phyloP scores from a whole-genome alignment of 495 filamentous ascomycete genomes.

The Aspergillus sclerotioniger region DNA sequence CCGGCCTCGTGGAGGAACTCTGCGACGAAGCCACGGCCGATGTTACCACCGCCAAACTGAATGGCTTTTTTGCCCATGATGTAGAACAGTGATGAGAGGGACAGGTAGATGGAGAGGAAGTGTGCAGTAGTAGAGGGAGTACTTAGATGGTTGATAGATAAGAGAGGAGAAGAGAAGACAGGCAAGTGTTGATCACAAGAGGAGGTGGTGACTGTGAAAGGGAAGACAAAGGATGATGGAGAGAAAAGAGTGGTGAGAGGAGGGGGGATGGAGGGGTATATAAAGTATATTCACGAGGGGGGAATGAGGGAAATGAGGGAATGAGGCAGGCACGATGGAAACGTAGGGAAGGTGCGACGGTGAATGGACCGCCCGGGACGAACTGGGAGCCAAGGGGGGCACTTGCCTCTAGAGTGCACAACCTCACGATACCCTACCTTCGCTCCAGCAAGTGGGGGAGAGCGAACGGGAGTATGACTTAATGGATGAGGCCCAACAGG shows the following conservation, averaged over 20 bases:
- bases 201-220: slow-evolving; percentile 8
- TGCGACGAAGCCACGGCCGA: slow-evolving; percentile 67
- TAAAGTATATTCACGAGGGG: not conserved
- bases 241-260: not conserved
- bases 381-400: not conserved
- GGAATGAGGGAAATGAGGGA: not conserved
- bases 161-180: slow-evolving; percentile 1
- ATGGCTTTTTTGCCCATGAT: slow-evolving; percentile 76
- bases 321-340: slow-evolving; percentile 1
- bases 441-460: too few relatives aligned
- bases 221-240: not conserved
- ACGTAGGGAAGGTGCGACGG: not conserved
- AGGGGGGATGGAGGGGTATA: slow-evolving; percentile 4
- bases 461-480: not conserved
- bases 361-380: not conserved
- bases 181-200: slow-evolving; percentile 1
- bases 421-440: not conserved
- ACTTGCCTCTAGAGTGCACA: not conserved
- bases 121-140: slow-evolving; percentile 5
- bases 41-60: slow-evolving; percentile 94
- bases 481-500: not conserved
- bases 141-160: slow-evolving; percentile 1
- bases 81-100: slow-evolving; percentile 11
- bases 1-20: slow-evolving; percentile 72
- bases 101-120: not conserved